Percentiles rank a stretch among this genome's conserved stretches.
Conservation (phyloP, 73 alveolate species). For the Tetrahymena thermophila region DNA sequence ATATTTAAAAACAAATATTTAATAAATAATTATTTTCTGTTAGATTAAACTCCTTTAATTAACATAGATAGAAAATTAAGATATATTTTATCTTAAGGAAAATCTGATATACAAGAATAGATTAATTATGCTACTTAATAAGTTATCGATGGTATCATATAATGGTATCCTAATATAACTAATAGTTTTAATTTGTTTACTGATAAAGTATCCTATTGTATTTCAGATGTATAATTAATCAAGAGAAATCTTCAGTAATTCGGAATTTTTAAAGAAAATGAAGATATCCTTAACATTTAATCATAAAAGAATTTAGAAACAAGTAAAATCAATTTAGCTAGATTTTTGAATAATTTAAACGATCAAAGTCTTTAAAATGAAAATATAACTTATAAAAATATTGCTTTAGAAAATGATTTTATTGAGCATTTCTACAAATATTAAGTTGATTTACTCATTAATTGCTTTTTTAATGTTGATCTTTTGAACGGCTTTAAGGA, state of each 20-base stretch:
- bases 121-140: not conserved
- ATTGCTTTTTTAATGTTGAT: not conserved
- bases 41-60: not conserved
- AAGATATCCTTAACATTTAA: not conserved
- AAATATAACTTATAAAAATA: not conserved
- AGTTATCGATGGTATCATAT: not conserved
- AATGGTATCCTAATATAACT: not conserved
- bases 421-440: not conserved
- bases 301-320: not conserved
- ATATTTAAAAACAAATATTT: not conserved
- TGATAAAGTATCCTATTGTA: not conserved
- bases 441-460: not conserved
- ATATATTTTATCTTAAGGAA: not conserved
- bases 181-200: not conserved
- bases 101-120: not conserved
- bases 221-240: not conserved
- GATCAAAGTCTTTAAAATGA: not conserved
- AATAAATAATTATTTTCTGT: not conserved
- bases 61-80: not conserved
- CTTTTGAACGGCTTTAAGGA: not conserved
- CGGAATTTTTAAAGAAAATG: not conserved
- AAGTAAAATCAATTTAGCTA: not conserved
- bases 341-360: not conserved
- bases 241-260: not conserved
- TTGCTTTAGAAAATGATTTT: not conserved